Evolutionary conservation across 2,329 filamentous ascomycete genomes (phyloP).

Genomic region (Xylaria sp.): DNA sequence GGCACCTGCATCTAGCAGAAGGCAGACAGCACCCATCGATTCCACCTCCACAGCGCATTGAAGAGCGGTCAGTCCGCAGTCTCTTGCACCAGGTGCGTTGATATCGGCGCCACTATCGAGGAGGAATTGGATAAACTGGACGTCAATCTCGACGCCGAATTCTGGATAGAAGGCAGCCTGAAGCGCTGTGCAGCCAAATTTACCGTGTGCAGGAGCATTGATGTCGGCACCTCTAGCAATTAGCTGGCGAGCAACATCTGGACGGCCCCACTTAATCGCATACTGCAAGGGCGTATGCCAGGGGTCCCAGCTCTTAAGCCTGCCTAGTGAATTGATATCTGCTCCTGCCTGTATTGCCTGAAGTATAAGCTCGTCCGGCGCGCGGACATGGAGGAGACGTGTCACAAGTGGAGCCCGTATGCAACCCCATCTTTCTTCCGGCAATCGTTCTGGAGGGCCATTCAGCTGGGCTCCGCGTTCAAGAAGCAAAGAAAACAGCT

Average conservation of each 20-base stretch:
- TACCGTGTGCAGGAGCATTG: background rate
- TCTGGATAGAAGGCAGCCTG: background rate
- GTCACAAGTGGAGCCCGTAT: background rate
- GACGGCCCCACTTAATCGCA: background rate
- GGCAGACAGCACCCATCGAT: background rate
- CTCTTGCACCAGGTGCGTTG: background rate
- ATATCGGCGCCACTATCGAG: background rate
- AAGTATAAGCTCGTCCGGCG: background rate
- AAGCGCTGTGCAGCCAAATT: background rate
- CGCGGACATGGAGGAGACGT: background rate
- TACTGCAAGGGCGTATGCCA: background rate
- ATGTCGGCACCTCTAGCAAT: background rate
- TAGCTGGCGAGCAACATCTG: background rate
- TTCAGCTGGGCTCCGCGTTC: background rate
- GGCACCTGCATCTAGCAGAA: background rate
- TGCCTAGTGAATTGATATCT: background rate
- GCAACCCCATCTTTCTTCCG: background rate
- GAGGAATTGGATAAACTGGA: background rate
- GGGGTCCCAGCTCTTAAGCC: background rate
- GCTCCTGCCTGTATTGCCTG: background rate
- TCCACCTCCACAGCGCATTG: background rate
- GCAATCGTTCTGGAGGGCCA: background rate
- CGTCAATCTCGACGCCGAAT: too few species aligned
- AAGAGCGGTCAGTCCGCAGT: background rate
- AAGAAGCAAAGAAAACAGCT: background rate